phyloP scores from a whole-genome alignment of 108 stramenopile species.

The Cyclotella baltica region DNA sequence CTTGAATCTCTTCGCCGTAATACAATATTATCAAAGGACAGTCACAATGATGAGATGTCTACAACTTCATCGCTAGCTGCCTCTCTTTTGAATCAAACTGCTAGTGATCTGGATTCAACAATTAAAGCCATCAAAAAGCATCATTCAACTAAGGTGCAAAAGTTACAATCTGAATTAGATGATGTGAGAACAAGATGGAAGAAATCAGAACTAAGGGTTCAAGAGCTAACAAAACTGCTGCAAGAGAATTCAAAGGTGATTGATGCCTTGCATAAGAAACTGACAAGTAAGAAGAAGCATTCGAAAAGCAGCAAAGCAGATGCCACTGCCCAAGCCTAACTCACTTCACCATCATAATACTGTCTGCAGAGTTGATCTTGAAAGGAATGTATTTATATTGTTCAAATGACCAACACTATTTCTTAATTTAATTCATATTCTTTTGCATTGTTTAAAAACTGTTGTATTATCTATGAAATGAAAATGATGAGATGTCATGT shows the following conservation, averaged over 20 bases:
- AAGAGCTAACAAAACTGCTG: slow-evolving; percentile 36
- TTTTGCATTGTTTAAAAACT: no score
- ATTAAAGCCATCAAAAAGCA: slow-evolving; percentile 49
- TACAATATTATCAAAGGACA: not conserved
- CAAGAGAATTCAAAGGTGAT: slow-evolving; percentile 46
- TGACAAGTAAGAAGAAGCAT: slow-evolving; percentile 24
- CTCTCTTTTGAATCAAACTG: slow-evolving; percentile 34
- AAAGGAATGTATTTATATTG: no score
- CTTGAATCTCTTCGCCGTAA: slow-evolving; percentile 8
- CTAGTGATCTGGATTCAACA: slow-evolving; percentile 42
- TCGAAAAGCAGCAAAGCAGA: not conserved
- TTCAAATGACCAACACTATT: no score
- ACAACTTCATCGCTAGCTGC: slow-evolving; percentile 25
- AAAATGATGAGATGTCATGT: no score
- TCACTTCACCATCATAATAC: no score
- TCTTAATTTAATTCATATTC: no score
- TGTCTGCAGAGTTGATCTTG: no score
- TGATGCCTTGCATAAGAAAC: slow-evolving; percentile 43
- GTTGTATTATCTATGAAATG: no score
- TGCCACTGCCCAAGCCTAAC: no score
- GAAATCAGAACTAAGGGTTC: slow-evolving; percentile 45
- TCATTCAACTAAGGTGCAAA: slow-evolving; percentile 25
- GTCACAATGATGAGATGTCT: slow-evolving; percentile 32
- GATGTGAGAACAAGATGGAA: slow-evolving; percentile 36
- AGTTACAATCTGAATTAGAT: slow-evolving; percentile 38